phyloP scores from a whole-genome alignment of 495 filamentous ascomycete genomes.

The Aspergillus mulundensis region DNA sequence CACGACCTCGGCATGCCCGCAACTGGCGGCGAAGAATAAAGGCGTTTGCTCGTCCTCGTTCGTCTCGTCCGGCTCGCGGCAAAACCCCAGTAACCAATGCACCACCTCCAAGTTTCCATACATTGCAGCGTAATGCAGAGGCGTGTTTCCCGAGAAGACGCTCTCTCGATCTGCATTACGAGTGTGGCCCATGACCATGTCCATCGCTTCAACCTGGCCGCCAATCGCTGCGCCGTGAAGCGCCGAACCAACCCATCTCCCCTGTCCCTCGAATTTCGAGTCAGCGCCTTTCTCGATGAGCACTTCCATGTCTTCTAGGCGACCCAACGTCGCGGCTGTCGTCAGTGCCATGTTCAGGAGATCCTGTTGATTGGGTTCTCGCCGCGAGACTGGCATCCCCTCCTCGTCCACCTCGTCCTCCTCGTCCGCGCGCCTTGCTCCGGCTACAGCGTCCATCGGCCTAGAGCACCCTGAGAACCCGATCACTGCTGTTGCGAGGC shows the following conservation, averaged over 20 bases:
- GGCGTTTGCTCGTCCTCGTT: not conserved
- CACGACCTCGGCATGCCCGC: not conserved
- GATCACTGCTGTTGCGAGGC: not conserved
- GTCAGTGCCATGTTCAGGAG: not conserved
- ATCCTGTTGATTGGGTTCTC: not conserved
- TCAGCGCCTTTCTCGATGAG: not conserved
- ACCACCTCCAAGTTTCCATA: not conserved
- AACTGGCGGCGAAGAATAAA: not conserved
- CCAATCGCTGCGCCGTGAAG: not conserved
- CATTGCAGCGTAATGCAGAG: not conserved
- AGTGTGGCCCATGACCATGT: not conserved
- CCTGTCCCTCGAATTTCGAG: not conserved
- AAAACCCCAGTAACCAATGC: not conserved
- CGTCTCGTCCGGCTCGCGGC: not conserved
- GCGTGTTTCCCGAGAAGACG: not conserved
- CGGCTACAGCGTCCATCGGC: not conserved
- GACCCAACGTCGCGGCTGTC: not conserved
- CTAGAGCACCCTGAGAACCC: not conserved
- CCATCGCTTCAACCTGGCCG: not conserved
- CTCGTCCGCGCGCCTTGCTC: not conserved
- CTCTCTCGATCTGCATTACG: not conserved
- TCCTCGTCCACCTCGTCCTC: too few relatives aligned
- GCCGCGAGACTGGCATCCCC: too few relatives aligned
- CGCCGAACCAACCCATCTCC: not conserved
- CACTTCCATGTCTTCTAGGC: not conserved